phyloP scores from a whole-genome alignment of 371 early-diverging fungal species.

The Actinomortierella wolfii region DNA sequence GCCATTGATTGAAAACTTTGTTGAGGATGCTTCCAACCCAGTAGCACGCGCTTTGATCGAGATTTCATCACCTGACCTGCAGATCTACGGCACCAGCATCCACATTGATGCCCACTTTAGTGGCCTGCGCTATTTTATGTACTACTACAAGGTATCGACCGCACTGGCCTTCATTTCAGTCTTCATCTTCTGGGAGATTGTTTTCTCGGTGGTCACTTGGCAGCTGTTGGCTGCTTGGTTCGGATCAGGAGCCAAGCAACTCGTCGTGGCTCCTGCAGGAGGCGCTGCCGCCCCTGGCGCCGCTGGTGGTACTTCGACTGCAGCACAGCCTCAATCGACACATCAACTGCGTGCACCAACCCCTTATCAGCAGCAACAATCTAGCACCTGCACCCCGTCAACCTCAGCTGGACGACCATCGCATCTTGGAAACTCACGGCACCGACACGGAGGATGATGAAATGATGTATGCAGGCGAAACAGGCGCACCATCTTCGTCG shows the following conservation, averaged over 20 bases:
- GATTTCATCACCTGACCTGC: slow-evolving; percentile 67
- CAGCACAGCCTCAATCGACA: slow-evolving; percentile 3
- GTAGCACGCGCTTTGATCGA: slow-evolving; percentile 68
- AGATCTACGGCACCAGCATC: slow-evolving; percentile 74
- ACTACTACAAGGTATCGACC: slow-evolving; percentile 81
- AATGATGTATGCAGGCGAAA: too few relatives aligned
- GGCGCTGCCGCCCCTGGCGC: slow-evolving; percentile 9
- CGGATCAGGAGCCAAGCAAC: slow-evolving; percentile 27
- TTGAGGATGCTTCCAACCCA: slow-evolving; percentile 68
- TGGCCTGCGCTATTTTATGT: slow-evolving; percentile 88
- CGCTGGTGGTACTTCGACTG: background rate
- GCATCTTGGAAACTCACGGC: too few relatives aligned
- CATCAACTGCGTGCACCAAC: slow-evolving; percentile 21
- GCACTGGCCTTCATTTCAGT: slow-evolving; percentile 68
- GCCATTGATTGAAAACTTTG: slow-evolving; percentile 69
- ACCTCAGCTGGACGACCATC: slow-evolving; percentile 24
- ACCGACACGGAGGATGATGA: too few relatives aligned
- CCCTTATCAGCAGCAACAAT: slow-evolving; percentile 2
- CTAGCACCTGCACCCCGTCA: slow-evolving; percentile 22
- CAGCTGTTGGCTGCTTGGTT: slow-evolving; percentile 56
- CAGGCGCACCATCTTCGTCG: too few relatives aligned
- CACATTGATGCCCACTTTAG: slow-evolving; percentile 84
- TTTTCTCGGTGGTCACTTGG: slow-evolving; percentile 75
- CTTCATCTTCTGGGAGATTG: slow-evolving; percentile 77
- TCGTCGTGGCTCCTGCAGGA: slow-evolving; percentile 25